Percentiles rank a stretch among this genome's conserved stretches.
These are phyloP conservation scores for Fallopia convolvulus DNA, from an alignment of 148 eudicot genomes.

Conservation along the genomic window DNA sequence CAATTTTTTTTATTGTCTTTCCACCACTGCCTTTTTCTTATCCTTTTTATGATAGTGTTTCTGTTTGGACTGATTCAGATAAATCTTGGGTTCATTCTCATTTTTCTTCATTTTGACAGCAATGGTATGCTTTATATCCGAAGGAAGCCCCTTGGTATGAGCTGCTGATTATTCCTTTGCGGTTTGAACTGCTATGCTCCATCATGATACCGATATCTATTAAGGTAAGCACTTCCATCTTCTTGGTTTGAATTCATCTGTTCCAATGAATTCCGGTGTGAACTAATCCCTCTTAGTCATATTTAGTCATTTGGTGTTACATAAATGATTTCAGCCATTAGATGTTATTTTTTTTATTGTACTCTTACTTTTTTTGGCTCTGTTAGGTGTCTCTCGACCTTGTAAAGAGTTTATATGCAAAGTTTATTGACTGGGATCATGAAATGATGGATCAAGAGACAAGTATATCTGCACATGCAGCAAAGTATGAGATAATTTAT, in stretches of 20 bases:
- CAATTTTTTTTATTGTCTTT: neutral
- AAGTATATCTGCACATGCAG: slow-evolving; percentile 66
- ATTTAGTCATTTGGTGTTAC: neutral
- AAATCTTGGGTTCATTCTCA: slow-evolving; percentile 10
- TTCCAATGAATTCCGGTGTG: neutral
- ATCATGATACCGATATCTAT: slow-evolving; percentile 99
- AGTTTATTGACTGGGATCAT: slow-evolving; percentile 94
- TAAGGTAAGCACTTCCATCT: slow-evolving; percentile 45
- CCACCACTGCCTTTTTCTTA: neutral
- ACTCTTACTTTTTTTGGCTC: slow-evolving; percentile 8
- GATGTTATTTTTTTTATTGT: slow-evolving; percentile 4
- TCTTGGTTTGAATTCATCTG: neutral
- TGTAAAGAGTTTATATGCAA: slow-evolving; percentile 93
- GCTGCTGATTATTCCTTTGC: slow-evolving; percentile 77
- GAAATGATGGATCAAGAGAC: slow-evolving; percentile 88
- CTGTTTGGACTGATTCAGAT: neutral
- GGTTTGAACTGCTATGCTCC: slow-evolving; percentile 97
- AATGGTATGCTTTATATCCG: slow-evolving; percentile 92
- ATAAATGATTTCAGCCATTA: neutral
- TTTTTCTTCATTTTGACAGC: slow-evolving; percentile 43
- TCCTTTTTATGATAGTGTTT: neutral
- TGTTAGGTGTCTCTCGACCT: slow-evolving; percentile 96
- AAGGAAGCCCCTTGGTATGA: slow-evolving; percentile 92
- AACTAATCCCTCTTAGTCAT: neutral
- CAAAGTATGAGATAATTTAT: slow-evolving; percentile 53